Evolutionary conservation across 495 filamentous ascomycete genomes (phyloP).

Genomic region (Aspergillus indologenus): DNA sequence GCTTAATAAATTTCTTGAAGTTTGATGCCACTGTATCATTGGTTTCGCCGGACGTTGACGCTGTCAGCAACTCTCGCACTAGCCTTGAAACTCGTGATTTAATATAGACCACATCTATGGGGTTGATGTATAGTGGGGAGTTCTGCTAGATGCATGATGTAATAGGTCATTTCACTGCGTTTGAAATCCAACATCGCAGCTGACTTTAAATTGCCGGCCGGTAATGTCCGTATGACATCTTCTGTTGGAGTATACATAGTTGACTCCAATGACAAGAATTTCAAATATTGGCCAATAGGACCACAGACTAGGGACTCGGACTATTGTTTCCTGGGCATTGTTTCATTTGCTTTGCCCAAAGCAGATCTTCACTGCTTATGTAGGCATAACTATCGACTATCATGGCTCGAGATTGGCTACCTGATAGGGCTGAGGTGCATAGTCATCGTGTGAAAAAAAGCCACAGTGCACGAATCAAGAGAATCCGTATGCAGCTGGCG

Average conservation of each 20-base stretch:
- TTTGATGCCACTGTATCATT: slow-evolving; percentile 1
- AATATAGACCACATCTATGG: background rate
- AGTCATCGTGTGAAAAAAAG: background rate
- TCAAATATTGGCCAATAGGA: background rate
- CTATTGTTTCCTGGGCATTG: background rate
- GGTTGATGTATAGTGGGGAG: background rate
- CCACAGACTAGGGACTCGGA: background rate
- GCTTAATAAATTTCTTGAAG: slow-evolving; percentile 2
- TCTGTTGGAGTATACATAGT: background rate
- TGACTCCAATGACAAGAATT: background rate
- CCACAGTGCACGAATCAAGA: background rate
- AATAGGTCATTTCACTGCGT: background rate
- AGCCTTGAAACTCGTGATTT: background rate
- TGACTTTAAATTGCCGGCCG: background rate
- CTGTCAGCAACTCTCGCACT: background rate
- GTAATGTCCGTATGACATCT: background rate
- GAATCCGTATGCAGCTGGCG: background rate
- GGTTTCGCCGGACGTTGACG: background rate
- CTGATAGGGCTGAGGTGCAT: slow-evolving; percentile 7
- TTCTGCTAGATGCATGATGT: background rate
- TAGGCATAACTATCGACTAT: background rate
- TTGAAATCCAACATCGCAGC: background rate
- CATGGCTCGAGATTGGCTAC: background rate
- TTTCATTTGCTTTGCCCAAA: background rate
- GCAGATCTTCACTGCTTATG: slow-evolving; percentile 2